These are phyloP conservation scores for Talaromyces trachyspermus DNA, from an alignment of 495 filamentous ascomycete genomes.

Conservation along the genomic window DNA sequence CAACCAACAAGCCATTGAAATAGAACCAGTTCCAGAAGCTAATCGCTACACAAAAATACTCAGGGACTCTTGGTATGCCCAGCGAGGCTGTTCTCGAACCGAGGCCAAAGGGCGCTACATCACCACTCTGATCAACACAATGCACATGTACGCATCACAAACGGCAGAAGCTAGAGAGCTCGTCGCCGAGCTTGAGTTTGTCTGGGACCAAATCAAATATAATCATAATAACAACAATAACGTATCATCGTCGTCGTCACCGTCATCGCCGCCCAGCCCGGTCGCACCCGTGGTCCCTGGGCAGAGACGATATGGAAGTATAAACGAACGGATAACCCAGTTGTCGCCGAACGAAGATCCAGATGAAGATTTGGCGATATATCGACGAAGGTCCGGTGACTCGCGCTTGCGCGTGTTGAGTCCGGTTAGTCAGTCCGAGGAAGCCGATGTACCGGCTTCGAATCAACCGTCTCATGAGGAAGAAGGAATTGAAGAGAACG, in stretches of 20 bases:
- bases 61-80: conserved; percentile 85
- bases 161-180: conserved; percentile 81
- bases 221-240: too few relatives aligned
- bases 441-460: conserved; percentile 44
- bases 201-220: conserved; percentile 96
- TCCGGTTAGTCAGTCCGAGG: conserved; percentile 75
- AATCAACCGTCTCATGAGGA: conserved; percentile 25
- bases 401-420: conserved; percentile 58
- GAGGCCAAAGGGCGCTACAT: conserved; percentile 95
- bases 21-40: not conserved
- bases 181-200: conserved; percentile 91
- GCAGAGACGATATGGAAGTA: conserved; percentile 24
- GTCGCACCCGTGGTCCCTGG: conserved; percentile 20
- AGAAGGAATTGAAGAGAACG: conserved; percentile 43
- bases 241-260: conserved; percentile 49
- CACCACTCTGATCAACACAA: conserved; percentile 85
- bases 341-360: conserved; percentile 6
- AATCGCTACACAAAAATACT: not conserved
- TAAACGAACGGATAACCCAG: conserved; percentile 23
- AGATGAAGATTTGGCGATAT: conserved; percentile 8
- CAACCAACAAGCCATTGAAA: not conserved
- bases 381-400: conserved; percentile 12
- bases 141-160: conserved; percentile 84
- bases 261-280: conserved; percentile 31
- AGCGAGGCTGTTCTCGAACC: conserved; percentile 71